phyloP scores from a whole-genome alignment of 2,329 filamentous ascomycete genomes.

The Annulohypoxylon truncatum region DNA sequence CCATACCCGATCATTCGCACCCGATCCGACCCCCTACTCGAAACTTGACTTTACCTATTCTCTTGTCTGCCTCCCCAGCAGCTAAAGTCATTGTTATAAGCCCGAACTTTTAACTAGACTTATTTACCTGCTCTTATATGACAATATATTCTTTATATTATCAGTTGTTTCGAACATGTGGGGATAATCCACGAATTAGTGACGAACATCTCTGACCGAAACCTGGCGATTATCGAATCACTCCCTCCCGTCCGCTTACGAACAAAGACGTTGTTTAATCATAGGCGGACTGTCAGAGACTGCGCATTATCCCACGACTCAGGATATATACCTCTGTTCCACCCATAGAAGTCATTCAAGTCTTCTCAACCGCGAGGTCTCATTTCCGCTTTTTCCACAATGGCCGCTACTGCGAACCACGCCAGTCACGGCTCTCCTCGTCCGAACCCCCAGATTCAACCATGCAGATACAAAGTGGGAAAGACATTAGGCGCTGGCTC shows the following conservation, averaged over 20 bases:
- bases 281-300: background rate
- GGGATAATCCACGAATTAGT: conserved; percentile 17
- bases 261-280: conserved; percentile 1
- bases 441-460: conserved; percentile 77
- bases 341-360: background rate
- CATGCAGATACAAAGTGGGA: conserved; percentile 97
- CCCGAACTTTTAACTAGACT: background rate
- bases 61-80: background rate
- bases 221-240: conserved; percentile 21
- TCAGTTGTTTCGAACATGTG: conserved; percentile 9
- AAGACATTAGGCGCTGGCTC: conserved; percentile 97
- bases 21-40: background rate
- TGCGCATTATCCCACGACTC: background rate
- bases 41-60: background rate
- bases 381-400: conserved; percentile 20
- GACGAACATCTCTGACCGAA: conserved; percentile 20
- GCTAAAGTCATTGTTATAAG: background rate
- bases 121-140: background rate
- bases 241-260: conserved; percentile 20
- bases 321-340: background rate
- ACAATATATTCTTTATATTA: conserved; percentile 7
- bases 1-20: conserved; percentile 16
- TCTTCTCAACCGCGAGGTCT: background rate
- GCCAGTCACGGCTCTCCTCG: conserved; percentile 47
- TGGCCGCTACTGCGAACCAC: conserved; percentile 44